Base-by-base conservation (phyloP, 495 filamentous ascomycete species). In the Penicillium silybi region DNA sequence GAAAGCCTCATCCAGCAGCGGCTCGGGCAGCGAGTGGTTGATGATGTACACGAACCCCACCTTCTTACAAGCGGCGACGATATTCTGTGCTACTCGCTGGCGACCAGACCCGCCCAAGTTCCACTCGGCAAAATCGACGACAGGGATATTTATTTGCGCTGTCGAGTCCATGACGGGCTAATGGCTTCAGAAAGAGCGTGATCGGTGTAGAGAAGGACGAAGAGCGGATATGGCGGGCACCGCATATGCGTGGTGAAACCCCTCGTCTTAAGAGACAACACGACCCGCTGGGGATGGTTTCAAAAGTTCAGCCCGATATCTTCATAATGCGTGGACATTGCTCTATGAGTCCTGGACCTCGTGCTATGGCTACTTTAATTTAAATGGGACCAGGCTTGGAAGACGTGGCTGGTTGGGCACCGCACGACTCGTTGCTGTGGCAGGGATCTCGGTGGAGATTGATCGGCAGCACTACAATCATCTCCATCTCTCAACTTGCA, bases 11-110 rank as follows among this genome's bases (percentile, higher is more conserved):
- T 76, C 72, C 4, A 85, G 57, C 9, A 73, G 46, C 6, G 66
- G 42, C 3, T 68, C 70, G 16, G 72, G 56, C 4, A 84, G 56
- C 5, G 76, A 73, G 55, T 84, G 80, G 53, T 83, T 81, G 58
- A 76, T 55, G 45, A 85, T 79, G 40, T 80, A 82, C 4, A 79
- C 76, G 56, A 85, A 83, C 18, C 81, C 81, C n/a, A 83, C 75
- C 25, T 69, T 72, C 40, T 73, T 75, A 53, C 77, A 84, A 34
- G 80, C 80, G 19, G 72, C 59, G 18, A 76, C 73, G 13, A 84
- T 67, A 22, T 79, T 67, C 44, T 70, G 62, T 1, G 78, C 79
- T 4, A 79, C 65, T 19, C 52, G 66, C 57, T 59, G 67, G 44
- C 69, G 74, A 48, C 68, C 56, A 3, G 63, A 39, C n/a, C 44